Evolutionary conservation across 2,329 filamentous ascomycete species (phyloP), one percentile per base, ranked within the genome.

Genomic region (Thielaviopsis punctulata): DNA sequence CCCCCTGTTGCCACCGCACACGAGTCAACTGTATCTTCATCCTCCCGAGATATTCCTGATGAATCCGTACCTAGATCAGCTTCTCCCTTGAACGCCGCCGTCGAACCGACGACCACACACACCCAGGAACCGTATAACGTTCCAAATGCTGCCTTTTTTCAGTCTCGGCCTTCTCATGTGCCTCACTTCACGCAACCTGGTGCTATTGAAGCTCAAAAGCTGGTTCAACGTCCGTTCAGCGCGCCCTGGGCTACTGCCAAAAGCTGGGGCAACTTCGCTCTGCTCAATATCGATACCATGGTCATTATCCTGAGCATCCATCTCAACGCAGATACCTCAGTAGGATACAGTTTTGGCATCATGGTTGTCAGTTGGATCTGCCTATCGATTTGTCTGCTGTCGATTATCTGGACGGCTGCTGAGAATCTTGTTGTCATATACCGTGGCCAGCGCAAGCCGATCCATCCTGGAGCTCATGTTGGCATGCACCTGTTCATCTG

Each of bases 401-500:
- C 52, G 7, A 44, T 24, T 24, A 23, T 54, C 7, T 50, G 30
- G 21, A 23, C 45, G 13, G 18, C 33, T 12, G 12, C 47, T 12
- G 52, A 54, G 27, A 21, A 23, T 2, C 22, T 54, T 7, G 19
- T 33, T 12, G 3, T 46, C 5, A 50, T 54, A 30, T 39, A 25
- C 6, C 47, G 41, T 9, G 52, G 52, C 18, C 25, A 21, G 21
- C 21, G n/a, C 10, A 21, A 52, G 9, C 53, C 57, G 8, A 55
- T 62, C 18, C 56, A 57, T 2, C 48, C 46, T 10, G 41, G 51
- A 3, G 52, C 57, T 23, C 56, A 59, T 24, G 54, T 56, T 5
- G 48, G 44, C 12, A 25, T 59, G 9, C 60, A 61, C 18, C 52
- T 60, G 8, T 48, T 60, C 25, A 48, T 63, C 7, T 59, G 59